A percentile compares a stretch with the other conserved stretches of the same genome.
These are phyloP conservation scores for Tylopilus balloui DNA, from an alignment of 768 basidiomycete species.

Conservation along the genomic window DNA sequence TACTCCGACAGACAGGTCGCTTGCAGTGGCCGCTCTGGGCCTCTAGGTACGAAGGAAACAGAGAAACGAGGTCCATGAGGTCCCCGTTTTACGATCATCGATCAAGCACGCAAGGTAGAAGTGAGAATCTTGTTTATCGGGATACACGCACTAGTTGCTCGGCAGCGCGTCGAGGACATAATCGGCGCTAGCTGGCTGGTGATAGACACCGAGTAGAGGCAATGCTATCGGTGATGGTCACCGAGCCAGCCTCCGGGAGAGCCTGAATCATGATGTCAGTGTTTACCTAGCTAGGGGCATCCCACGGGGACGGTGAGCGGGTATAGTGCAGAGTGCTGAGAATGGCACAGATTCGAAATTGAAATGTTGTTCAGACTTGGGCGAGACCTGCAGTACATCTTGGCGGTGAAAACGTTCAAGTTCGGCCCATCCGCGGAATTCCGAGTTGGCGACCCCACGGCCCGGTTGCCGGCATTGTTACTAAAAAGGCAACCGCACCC, in stretches of 20 bases:
- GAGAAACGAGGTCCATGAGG: not conserved
- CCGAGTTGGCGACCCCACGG: constrained; percentile 1
- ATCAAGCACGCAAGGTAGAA: not conserved
- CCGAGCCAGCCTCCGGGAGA: not conserved
- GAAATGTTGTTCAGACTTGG: not conserved
- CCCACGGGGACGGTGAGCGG: no score
- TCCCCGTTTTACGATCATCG: not conserved
- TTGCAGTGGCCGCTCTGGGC: not conserved
- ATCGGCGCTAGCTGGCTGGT: not conserved
- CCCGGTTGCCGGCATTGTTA: constrained; percentile 14
- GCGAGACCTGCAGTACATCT: not conserved
- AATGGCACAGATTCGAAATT: not conserved
- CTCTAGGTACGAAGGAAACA: not conserved
- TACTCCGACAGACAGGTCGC: not conserved
- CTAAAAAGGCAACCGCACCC: constrained; percentile 18
- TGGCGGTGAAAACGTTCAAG: no score
- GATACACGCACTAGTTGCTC: not conserved
- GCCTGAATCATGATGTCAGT: not conserved
- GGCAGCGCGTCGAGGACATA: not conserved
- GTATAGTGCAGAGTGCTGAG: constrained; percentile 1
- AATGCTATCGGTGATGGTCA: not conserved
- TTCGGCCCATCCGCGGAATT: no score
- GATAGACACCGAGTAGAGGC: constrained; percentile 1
- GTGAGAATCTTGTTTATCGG: not conserved
- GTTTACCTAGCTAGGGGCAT: not conserved